Evolutionary conservation across 441 rosid species (phyloP).

Genomic region (Erysimum cheiri): DNA sequence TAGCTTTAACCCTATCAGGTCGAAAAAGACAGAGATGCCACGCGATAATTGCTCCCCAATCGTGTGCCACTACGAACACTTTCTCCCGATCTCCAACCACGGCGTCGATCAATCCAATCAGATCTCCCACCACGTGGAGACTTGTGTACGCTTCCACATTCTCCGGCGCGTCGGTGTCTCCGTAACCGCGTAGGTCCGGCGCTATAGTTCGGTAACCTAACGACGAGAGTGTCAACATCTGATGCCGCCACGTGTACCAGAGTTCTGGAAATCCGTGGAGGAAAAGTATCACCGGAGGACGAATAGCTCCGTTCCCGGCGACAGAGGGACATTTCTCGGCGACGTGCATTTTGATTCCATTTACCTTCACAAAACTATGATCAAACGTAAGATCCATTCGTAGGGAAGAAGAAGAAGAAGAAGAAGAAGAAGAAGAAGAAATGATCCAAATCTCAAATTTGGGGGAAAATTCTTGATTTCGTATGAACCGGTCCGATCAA

Average conservation of each 20-base stretch:
- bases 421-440: background rate
- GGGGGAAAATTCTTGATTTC: background rate
- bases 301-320: background rate
- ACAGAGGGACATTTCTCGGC: conserved; percentile 65
- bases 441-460: conserved; percentile 6
- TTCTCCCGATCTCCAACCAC: conserved; percentile 54
- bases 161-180: conserved; percentile 67
- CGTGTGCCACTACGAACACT: conserved; percentile 79
- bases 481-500: conserved; percentile 9
- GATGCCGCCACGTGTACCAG: conserved; percentile 92
- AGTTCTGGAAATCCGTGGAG: conserved; percentile 87
- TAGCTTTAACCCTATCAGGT: conserved; percentile 73
- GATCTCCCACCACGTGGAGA: conserved; percentile 69
- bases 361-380: conserved; percentile 57
- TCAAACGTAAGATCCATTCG: conserved; percentile 35
- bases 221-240: conserved; percentile 60
- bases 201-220: conserved; percentile 72
- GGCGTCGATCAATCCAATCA: conserved; percentile 62
- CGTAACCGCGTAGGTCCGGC: conserved; percentile 82
- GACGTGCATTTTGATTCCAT: conserved; percentile 73
- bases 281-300: conserved; percentile 58
- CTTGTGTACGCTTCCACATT: conserved; percentile 64
- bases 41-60: conserved; percentile 74
- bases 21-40: conserved; percentile 70
- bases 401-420: background rate